Percentiles rank a stretch among this genome's conserved stretches.
Evolutionary conservation across 345 rosid genomes (phyloP).

Genomic region (Sonneratia alba): DNA sequence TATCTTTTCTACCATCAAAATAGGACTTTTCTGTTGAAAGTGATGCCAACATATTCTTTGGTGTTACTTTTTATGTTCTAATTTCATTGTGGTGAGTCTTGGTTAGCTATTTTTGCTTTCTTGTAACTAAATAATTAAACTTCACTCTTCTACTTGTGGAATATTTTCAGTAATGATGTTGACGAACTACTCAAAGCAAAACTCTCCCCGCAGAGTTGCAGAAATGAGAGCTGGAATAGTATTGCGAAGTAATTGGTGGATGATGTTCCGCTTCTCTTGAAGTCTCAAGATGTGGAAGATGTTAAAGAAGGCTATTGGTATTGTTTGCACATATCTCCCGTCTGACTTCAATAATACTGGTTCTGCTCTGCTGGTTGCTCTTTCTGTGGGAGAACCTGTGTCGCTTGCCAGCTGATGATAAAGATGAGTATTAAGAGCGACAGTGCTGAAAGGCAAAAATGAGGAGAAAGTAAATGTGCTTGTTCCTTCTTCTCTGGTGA

Average conservation of each 20-base stretch:
- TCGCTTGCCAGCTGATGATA: conserved; percentile 35
- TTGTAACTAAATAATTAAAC: background rate
- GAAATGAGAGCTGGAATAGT: conserved; percentile 64
- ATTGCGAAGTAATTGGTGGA: conserved; percentile 73
- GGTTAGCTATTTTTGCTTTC: background rate
- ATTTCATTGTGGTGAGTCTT: background rate
- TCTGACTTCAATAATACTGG: conserved; percentile 42
- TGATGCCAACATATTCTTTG: too few relatives aligned
- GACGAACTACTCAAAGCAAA: conserved; percentile 10
- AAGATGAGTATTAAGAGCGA: conserved; percentile 37
- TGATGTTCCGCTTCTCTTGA: conserved; percentile 59
- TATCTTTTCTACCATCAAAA: background rate
- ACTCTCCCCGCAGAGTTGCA: conserved; percentile 49
- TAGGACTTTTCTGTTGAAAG: too few relatives aligned
- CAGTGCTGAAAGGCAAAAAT: conserved; percentile 35
- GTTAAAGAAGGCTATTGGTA: conserved; percentile 29
- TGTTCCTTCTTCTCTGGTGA: conserved; percentile 34
- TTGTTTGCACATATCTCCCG: conserved; percentile 55
- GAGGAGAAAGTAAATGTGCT: conserved; percentile 49
- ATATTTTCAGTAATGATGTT: background rate
- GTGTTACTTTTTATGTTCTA: background rate
- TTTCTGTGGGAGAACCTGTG: conserved; percentile 52
- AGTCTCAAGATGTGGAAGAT: conserved; percentile 52
- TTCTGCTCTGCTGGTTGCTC: conserved; percentile 23
- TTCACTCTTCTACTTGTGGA: background rate